These are phyloP conservation scores for Verticillium isaacii DNA, from an alignment of 2,329 filamentous ascomycete species.

Conservation along the genomic window DNA sequence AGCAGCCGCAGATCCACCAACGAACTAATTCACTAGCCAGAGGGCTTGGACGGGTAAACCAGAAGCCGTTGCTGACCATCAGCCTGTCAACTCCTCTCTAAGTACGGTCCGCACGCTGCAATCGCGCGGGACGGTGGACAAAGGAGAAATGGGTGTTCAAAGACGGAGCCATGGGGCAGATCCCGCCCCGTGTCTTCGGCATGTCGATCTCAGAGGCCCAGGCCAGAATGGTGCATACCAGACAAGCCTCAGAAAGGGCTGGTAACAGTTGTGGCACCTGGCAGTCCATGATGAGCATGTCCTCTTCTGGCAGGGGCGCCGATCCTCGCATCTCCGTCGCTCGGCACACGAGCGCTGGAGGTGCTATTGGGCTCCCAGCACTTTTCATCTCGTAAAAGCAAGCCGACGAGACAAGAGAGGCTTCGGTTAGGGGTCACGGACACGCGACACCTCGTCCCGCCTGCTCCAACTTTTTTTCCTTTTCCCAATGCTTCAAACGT, in stretches of 20 bases:
- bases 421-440: constrained; percentile 4
- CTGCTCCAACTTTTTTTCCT: not conserved
- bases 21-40: not conserved
- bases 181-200: not conserved
- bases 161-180: not conserved
- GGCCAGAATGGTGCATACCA: not conserved
- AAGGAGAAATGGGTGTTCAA: not conserved
- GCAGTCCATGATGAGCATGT: not conserved
- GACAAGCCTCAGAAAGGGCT: not conserved
- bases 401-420: constrained; percentile 2
- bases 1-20: not conserved
- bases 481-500: not conserved
- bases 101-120: not conserved
- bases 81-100: not conserved
- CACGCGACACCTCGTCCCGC: not conserved
- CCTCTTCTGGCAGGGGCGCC: not conserved
- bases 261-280: not conserved
- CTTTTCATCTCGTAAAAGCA: constrained; percentile 9
- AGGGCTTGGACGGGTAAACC: not conserved
- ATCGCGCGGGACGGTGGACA: not conserved
- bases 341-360: not conserved
- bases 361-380: constrained; percentile 1
- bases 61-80: not conserved
- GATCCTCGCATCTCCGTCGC: not conserved
- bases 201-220: not conserved